Percentiles rank a stretch among this genome's conserved stretches.
Evolutionary conservation across 176 grass and related monocot species (phyloP).

Genomic region (Rhynchospora tenuis): DNA sequence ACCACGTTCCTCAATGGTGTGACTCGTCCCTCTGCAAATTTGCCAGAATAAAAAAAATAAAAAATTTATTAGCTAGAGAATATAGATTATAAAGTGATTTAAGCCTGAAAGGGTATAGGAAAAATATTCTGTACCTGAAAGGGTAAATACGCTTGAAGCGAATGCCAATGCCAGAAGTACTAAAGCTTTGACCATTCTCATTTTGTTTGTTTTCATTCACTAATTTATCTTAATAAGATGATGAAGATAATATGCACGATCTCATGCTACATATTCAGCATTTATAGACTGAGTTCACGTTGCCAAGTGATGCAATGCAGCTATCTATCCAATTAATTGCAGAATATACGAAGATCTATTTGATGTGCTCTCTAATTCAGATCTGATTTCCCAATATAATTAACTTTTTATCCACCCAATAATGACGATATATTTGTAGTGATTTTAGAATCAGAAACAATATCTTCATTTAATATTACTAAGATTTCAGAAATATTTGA

Average conservation of each 20-base stretch:
- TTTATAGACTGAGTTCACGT: constrained; percentile 2
- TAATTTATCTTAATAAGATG: background rate
- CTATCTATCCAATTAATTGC: background rate
- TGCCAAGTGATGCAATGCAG: background rate
- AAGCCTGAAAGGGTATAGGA: background rate
- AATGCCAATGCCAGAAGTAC: background rate
- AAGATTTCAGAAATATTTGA: too few species aligned
- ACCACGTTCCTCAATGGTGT: background rate
- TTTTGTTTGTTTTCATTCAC: background rate
- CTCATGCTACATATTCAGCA: background rate
- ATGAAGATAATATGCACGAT: background rate
- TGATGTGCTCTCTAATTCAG: too few species aligned
- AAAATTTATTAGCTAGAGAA: background rate
- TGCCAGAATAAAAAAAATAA: background rate
- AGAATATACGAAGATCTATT: too few species aligned
- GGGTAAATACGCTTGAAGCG: background rate
- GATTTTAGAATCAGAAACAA: too few species aligned
- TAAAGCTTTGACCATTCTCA: background rate
- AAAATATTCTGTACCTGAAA: background rate
- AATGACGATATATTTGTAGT: too few species aligned
- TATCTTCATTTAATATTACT: too few species aligned
- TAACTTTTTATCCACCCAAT: too few species aligned
- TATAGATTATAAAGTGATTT: background rate
- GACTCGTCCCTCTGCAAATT: background rate
- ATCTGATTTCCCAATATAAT: too few species aligned